Percentiles rank a stretch among this genome's conserved stretches.
These are phyloP conservation scores for Lepidium sativum DNA, from an alignment of 345 rosid genomes.

Conservation along the genomic window DNA sequence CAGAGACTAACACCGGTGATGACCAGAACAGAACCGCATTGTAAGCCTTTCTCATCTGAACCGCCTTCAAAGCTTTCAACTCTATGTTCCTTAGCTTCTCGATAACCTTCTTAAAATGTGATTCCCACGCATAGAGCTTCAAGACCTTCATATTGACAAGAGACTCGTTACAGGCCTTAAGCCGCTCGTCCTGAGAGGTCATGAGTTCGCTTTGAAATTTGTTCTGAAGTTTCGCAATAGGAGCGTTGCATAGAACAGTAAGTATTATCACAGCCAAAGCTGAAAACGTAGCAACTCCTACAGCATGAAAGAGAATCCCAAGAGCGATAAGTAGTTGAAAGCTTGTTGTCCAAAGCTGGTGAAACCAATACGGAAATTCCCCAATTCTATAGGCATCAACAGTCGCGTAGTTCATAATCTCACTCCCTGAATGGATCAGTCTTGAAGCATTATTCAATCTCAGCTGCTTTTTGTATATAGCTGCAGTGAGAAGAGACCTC, in stretches of 20 bases:
- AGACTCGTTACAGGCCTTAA: constrained; percentile 79
- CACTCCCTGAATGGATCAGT: constrained; percentile 72
- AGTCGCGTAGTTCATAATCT: constrained; percentile 84
- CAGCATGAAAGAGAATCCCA: constrained; percentile 63
- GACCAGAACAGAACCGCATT: constrained; percentile 76
- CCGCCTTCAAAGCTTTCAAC: constrained; percentile 64
- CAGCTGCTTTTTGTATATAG: constrained; percentile 74
- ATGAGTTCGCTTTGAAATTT: constrained; percentile 71
- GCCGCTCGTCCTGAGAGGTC: constrained; percentile 72
- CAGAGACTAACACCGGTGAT: constrained; percentile 81
- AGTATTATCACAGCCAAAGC: constrained; percentile 61
- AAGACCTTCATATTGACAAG: constrained; percentile 85
- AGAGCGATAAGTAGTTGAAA: constrained; percentile 77
- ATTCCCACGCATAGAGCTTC: constrained; percentile 93
- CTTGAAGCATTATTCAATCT: constrained; percentile 69
- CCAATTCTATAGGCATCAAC: constrained; percentile 95
- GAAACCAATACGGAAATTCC: constrained; percentile 93
- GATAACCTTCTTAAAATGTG: constrained; percentile 71
- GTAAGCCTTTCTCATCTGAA: constrained; percentile 64
- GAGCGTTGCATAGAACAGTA: constrained; percentile 77
- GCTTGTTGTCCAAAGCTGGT: constrained; percentile 88
- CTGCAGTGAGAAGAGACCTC: constrained; percentile 74
- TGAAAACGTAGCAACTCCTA: constrained; percentile 81
- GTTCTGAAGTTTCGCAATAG: constrained; percentile 90
- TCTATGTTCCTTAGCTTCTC: constrained; percentile 62